Evolutionary conservation across 2,329 filamentous ascomycete genomes (phyloP), one percentile per base, ranked within the genome.

Genomic region (Venturia oleaginea): DNA sequence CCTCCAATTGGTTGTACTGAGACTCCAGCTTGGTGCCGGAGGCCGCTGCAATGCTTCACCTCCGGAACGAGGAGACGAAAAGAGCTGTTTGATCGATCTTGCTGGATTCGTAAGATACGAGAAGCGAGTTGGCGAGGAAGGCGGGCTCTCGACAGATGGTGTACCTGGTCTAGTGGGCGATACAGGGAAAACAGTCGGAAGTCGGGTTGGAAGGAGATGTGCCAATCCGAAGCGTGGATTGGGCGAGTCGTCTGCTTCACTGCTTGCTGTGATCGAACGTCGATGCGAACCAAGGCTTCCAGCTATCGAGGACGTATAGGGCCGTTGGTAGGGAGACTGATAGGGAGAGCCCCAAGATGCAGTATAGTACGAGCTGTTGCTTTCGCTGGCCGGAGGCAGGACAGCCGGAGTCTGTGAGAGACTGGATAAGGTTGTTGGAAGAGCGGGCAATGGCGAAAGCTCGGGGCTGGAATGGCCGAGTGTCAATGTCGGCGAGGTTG

Each of bases 281-380:
- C 43, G 30, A 48, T 48, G 27, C 17, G 37, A 34, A 40, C n/a
- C 72, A 71, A 65, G 57, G 55, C 38, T 61, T 13, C 24, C 55
- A 13, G 37, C 38, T 37, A 72, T 71, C 68, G 72, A 73, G 19
- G 67, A 72, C 75, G 69, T 88, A 15, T 81, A 79, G 46, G 87
- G 83, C 67, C 82, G 83, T 64, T 89, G 87, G 77, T 96, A 96
- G 27, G 92, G 92, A 63, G 92, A 96, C 65, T 89, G 87, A 77
- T 96, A 96, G 27, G 92, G 92, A 63, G 92, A 96, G 65, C 92
- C 92, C 92, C 92, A 96, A 74, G 88, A 92, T 60, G 91, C 88
- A 59, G 91, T 94, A 72, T 84, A 84, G 72, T 83, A 84, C 59
- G 80, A 74, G 67, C 77, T 80, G 65, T 79, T 81, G 81, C 79